Evolutionary conservation across 352 stramenopile genomes (phyloP).

Genomic region (Phytophthora vignae): DNA sequence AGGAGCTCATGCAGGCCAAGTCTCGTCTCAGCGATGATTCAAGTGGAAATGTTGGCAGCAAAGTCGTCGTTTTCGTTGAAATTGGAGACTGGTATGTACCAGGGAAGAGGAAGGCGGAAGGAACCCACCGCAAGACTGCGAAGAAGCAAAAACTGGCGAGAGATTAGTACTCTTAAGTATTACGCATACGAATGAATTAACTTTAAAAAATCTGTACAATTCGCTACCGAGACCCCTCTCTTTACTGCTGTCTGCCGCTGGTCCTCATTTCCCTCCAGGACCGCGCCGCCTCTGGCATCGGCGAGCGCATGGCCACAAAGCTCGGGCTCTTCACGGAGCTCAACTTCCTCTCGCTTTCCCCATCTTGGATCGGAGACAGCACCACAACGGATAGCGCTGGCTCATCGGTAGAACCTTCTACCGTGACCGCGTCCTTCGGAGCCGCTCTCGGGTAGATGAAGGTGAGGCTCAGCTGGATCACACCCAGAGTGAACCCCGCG

Average conservation of each 20-base stretch:
- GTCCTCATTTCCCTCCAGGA: conserved; percentile 2
- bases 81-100: not conserved
- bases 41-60: not conserved
- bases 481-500: conserved; percentile 30
- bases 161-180: too few species aligned
- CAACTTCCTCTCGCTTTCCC: not conserved
- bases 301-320: conserved; percentile 9
- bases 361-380: conserved; percentile 9
- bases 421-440: not conserved
- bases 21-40: not conserved
- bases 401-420: not conserved
- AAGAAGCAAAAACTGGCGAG: too few species aligned
- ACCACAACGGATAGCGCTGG: not conserved
- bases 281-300: not conserved
- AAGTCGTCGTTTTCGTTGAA: not conserved
- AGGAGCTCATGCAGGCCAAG: not conserved
- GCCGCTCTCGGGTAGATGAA: conserved; percentile 36
- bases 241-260: not conserved
- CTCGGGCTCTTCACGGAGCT: conserved; percentile 3
- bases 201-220: not conserved
- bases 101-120: too few species aligned
- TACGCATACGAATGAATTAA: not conserved
- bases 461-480: conserved; percentile 49
- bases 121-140: not conserved
- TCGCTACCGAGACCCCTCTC: not conserved